Conservation (phyloP, 768 basidiomycete species). For the Podaxis sp. region DNA sequence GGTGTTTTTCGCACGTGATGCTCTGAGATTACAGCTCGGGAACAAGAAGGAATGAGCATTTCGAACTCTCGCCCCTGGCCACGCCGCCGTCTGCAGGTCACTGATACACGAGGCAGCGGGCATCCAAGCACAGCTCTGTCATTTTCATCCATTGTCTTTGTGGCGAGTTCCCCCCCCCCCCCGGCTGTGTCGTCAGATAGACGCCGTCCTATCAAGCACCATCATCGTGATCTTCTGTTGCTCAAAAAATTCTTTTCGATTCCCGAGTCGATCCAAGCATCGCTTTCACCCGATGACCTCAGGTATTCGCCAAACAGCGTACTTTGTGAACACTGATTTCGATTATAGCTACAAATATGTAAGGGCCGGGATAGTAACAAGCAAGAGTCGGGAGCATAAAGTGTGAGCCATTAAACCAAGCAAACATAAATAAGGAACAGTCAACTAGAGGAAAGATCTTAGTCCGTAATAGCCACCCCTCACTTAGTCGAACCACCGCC, state of each 20-base stretch:
- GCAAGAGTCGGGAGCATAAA: not conserved
- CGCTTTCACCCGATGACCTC: not conserved
- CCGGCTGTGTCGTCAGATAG: not conserved
- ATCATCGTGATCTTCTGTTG: not conserved
- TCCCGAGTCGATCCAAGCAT: not conserved
- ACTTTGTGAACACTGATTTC: not conserved
- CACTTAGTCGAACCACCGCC: not conserved
- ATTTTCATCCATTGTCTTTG: not conserved
- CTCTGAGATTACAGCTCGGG: not conserved
- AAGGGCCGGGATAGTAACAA: not conserved
- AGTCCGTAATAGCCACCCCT: not conserved
- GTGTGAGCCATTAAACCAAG: not conserved
- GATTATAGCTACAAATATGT: not conserved
- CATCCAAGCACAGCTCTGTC: not conserved
- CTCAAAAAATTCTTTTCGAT: constrained; percentile 7
- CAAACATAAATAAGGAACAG: not conserved
- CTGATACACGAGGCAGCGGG: constrained; percentile 1
- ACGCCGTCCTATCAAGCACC: not conserved
- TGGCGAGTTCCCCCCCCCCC: not conserved
- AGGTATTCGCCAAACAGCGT: not conserved
- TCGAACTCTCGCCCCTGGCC: not conserved
- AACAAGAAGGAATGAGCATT: not conserved
- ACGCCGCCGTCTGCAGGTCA: not conserved
- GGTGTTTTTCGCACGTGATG: not conserved
- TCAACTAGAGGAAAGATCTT: not conserved